Conservation (phyloP, 1,284 basidiomycete genomes). For the Cryptococcus maquisensis region DNA sequence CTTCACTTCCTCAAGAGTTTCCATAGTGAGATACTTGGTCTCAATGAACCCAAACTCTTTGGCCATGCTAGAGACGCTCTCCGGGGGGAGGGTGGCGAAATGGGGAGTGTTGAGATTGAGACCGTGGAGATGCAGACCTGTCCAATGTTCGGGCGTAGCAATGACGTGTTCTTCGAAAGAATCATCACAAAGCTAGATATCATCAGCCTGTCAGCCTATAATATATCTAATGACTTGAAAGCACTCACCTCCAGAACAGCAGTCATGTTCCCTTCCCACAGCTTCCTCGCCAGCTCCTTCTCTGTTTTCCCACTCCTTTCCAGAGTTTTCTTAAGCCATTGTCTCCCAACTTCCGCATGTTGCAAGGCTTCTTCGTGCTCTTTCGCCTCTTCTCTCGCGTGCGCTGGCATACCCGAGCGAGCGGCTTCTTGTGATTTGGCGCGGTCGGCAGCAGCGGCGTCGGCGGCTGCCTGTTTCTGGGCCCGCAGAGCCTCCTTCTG, state of each 20-base stretch:
- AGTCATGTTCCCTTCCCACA: constrained; percentile 84
- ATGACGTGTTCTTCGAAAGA: constrained; percentile 97
- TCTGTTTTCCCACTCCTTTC: constrained; percentile 62
- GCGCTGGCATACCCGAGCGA: neutral
- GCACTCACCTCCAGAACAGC: constrained; percentile 77
- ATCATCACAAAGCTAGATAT: constrained; percentile 84
- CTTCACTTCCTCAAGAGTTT: constrained; percentile 66
- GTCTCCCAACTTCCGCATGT: constrained; percentile 45
- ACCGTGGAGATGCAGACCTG: constrained; percentile 91
- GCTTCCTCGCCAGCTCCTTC: constrained; percentile 64
- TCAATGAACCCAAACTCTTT: constrained; percentile 86
- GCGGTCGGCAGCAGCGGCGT: constrained; percentile 1
- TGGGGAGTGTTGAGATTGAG: constrained; percentile 69
- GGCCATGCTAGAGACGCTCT: constrained; percentile 73
- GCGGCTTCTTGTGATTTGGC: neutral
- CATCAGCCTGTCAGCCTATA: neutral
- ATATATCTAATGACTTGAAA: neutral
- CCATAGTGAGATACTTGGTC: constrained; percentile 62
- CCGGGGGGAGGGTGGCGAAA: constrained; percentile 70
- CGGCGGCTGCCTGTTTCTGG: no score
- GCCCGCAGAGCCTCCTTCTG: neutral
- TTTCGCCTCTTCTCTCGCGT: neutral
- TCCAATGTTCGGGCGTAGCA: constrained; percentile 70
- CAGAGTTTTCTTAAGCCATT: constrained; percentile 78
- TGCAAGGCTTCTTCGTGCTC: constrained; percentile 24